Evolutionary conservation across 2,329 filamentous ascomycete species (phyloP).

Genomic region (Microcyclosporella mali): DNA sequence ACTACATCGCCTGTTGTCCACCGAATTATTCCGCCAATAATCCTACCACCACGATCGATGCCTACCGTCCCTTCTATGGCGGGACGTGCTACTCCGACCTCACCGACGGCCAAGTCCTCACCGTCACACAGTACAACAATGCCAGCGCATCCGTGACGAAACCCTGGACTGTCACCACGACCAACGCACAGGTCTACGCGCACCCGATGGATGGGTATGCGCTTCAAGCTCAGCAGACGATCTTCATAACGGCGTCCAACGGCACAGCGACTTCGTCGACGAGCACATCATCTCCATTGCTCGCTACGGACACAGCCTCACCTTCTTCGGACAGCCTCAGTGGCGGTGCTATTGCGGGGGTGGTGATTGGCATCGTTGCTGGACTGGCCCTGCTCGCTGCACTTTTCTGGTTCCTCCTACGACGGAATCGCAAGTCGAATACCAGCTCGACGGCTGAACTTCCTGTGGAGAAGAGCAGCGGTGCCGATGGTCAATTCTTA

Average conservation of each 20-base stretch:
- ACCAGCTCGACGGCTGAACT: no score
- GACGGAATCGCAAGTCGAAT: no score
- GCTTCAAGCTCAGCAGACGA: constrained; percentile 5
- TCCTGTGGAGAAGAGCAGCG: no score
- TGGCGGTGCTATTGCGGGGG: constrained; percentile 8
- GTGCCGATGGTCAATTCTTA: no score
- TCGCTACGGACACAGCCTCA: neutral
- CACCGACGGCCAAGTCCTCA: constrained; percentile 1
- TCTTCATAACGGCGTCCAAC: constrained; percentile 2
- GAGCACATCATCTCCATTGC: neutral
- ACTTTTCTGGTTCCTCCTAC: constrained; percentile 2
- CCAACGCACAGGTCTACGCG: constrained; percentile 9
- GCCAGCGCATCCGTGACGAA: constrained; percentile 6
- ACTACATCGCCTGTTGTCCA: constrained; percentile 16
- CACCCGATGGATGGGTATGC: constrained; percentile 16
- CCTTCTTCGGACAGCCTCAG: neutral
- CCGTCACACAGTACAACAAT: constrained; percentile 12
- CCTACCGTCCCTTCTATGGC: constrained; percentile 11
- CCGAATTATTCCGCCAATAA: constrained; percentile 6
- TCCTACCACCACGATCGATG: constrained; percentile 11
- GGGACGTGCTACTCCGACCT: constrained; percentile 14
- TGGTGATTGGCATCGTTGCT: constrained; percentile 6
- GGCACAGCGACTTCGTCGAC: neutral
- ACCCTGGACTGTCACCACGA: constrained; percentile 5
- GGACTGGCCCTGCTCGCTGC: constrained; percentile 2